phyloP scores from a whole-genome alignment of 257 asterid genomes.

The Osmanthus fragrans region DNA sequence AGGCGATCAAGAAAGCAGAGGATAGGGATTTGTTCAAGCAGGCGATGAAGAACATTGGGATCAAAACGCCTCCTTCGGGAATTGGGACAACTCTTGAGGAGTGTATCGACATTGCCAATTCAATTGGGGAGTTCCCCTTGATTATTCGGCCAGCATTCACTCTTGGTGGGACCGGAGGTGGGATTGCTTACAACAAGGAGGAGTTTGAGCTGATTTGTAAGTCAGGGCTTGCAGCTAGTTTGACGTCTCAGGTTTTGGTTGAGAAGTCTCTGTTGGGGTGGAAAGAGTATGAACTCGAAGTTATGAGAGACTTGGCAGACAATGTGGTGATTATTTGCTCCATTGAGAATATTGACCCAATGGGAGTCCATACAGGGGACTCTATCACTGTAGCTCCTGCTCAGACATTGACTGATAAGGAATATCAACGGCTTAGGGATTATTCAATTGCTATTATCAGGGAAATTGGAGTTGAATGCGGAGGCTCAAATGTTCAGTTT shows the following conservation, averaged over 20 bases:
- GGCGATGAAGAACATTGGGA: slow-evolving; percentile 91
- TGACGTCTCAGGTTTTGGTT: slow-evolving; percentile 90
- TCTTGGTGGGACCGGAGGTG: slow-evolving; percentile 97
- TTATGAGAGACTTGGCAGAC: slow-evolving; percentile 96
- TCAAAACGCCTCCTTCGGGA: slow-evolving; percentile 95
- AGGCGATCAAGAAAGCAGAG: slow-evolving; percentile 95
- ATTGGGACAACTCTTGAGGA: slow-evolving; percentile 90
- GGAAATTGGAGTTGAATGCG: slow-evolving; percentile 98
- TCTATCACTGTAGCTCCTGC: slow-evolving; percentile 99
- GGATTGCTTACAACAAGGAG: slow-evolving; percentile 92
- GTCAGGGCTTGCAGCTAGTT: slow-evolving; percentile 93
- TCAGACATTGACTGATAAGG: slow-evolving; percentile 94
- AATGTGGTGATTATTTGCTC: slow-evolving; percentile 99
- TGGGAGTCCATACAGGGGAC: slow-evolving; percentile 99
- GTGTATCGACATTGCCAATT: slow-evolving; percentile 71
- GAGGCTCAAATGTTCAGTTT: slow-evolving; percentile 97
- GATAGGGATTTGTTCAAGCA: slow-evolving; percentile 92
- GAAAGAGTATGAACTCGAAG: slow-evolving; percentile 99
- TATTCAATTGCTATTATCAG: slow-evolving; percentile 94
- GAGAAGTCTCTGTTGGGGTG: slow-evolving; percentile 96
- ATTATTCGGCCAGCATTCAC: slow-evolving; percentile 96
- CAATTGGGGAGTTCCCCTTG: slow-evolving; percentile 91
- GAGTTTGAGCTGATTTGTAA: slow-evolving; percentile 95
- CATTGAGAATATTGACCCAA: slow-evolving; percentile 92
- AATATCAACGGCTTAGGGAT: slow-evolving; percentile 94